A percentile compares a stretch with the other conserved stretches of the same genome.
phyloP scores from a whole-genome alignment of 495 filamentous ascomycete species.

The Xylaria curta region DNA sequence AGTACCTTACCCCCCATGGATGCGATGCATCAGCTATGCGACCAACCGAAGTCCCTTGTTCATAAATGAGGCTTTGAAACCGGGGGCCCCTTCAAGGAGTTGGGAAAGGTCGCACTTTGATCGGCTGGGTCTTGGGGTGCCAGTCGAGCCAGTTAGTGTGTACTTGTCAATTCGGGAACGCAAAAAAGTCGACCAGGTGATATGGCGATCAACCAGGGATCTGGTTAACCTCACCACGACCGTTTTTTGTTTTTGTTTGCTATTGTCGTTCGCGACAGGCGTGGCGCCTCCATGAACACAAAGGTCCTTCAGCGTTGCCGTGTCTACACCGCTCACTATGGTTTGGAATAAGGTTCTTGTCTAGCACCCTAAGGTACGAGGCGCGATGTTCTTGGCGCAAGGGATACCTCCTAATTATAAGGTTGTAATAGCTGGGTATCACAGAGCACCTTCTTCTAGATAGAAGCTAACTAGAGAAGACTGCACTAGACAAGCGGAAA shows the following conservation, averaged over 20 bases:
- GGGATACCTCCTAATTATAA: constrained; percentile 12
- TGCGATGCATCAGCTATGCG: constrained; percentile 4
- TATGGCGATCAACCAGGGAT: constrained; percentile 23
- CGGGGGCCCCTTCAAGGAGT: constrained; percentile 20
- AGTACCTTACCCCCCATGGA: constrained; percentile 1
- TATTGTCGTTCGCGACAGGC: not conserved
- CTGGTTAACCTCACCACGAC: constrained; percentile 15
- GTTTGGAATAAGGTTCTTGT: constrained; percentile 7
- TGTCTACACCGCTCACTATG: not conserved
- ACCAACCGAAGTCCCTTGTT: constrained; percentile 24
- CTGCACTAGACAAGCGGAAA: not conserved
- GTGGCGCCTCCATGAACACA: not conserved
- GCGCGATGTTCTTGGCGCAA: constrained; percentile 1
- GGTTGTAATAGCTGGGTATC: constrained; percentile 1
- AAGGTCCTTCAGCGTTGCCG: not conserved
- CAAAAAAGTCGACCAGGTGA: constrained; percentile 14
- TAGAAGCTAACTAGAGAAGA: not conserved
- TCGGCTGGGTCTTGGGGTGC: constrained; percentile 19
- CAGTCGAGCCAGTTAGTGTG: not conserved
- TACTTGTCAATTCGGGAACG: constrained; percentile 13
- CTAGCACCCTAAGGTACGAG: not conserved
- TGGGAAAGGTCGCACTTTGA: constrained; percentile 17
- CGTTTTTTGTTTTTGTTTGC: constrained; percentile 21
- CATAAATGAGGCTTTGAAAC: constrained; percentile 28
- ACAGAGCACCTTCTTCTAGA: not conserved